Evolutionary conservation across 2,329 filamentous ascomycete genomes (phyloP).

Genomic region (Nannizziopsis barbatae): DNA sequence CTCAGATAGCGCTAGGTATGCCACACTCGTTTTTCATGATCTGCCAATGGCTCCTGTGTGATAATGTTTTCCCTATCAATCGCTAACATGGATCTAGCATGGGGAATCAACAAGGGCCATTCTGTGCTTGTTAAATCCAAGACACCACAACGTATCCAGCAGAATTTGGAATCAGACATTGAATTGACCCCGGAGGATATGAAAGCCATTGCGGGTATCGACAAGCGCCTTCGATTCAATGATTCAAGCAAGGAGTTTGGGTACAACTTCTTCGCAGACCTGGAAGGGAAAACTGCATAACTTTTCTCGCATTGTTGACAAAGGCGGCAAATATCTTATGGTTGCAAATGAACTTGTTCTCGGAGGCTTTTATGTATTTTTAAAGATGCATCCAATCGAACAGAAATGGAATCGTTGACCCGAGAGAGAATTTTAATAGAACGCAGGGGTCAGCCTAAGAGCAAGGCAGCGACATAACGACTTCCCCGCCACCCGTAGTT

Average conservation of each 20-base stretch:
- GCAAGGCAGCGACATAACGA: too few species aligned
- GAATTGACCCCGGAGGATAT: constrained; percentile 48
- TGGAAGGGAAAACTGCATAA: constrained; percentile 44
- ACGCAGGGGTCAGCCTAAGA: too few species aligned
- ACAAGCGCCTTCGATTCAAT: constrained; percentile 54
- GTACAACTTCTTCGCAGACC: constrained; percentile 47
- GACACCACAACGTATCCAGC: constrained; percentile 33
- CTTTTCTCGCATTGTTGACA: neutral
- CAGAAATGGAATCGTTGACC: too few species aligned
- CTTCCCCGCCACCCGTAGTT: too few species aligned
- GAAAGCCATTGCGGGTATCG: constrained; percentile 43
- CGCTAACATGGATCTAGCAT: constrained; percentile 28
- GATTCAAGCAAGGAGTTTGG: constrained; percentile 47
- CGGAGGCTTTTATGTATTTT: too few species aligned
- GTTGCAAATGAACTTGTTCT: too few species aligned
- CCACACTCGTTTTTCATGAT: neutral
- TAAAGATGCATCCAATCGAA: too few species aligned
- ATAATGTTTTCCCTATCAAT: neutral
- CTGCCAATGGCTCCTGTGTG: constrained; percentile 1
- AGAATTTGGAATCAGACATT: constrained; percentile 44
- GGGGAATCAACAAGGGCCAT: constrained; percentile 43
- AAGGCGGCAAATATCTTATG: neutral
- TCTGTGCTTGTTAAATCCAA: constrained; percentile 46
- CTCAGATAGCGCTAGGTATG: constrained; percentile 42
- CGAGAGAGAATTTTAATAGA: too few species aligned